Evolutionary conservation across 1,284 basidiomycete species (phyloP).

Genomic region (Tetrapyrgos nigripes): DNA sequence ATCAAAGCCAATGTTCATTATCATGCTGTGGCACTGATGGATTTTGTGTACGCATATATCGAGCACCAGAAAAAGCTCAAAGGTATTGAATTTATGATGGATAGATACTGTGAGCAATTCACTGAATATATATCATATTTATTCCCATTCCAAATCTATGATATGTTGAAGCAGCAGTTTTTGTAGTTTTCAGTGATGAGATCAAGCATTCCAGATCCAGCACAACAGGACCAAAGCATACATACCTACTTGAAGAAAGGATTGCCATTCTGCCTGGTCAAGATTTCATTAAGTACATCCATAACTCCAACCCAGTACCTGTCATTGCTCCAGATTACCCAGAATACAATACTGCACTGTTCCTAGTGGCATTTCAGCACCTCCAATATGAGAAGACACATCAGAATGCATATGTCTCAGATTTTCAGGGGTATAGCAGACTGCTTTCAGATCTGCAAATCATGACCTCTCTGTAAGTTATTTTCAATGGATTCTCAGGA

Average conservation of each 20-base stretch:
- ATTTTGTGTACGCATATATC: constrained; percentile 2
- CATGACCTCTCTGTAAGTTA: constrained; percentile 9
- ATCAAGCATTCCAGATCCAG: neutral
- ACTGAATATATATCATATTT: neutral
- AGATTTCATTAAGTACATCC: constrained; percentile 15
- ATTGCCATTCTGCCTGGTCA: neutral
- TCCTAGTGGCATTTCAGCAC: constrained; percentile 13
- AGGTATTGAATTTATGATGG: neutral
- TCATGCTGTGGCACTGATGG: neutral
- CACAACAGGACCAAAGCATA: neutral
- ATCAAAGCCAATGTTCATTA: constrained; percentile 5
- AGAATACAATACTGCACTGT: constrained; percentile 6
- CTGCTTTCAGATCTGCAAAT: constrained; percentile 19
- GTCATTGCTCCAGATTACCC: neutral
- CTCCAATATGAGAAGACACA: constrained; percentile 14
- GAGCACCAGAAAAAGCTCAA: neutral
- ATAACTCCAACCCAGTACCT: constrained; percentile 5
- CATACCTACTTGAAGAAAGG: constrained; percentile 8
- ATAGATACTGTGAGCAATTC: neutral
- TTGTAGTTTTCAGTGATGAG: neutral
- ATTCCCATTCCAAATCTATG: neutral
- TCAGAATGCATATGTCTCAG: constrained; percentile 2
- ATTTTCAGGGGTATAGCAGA: constrained; percentile 12
- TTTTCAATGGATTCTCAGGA: neutral
- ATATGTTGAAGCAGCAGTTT: constrained; percentile 3